phyloP scores from a whole-genome alignment of 305 asterid species.

The Solanum hybrid region DNA sequence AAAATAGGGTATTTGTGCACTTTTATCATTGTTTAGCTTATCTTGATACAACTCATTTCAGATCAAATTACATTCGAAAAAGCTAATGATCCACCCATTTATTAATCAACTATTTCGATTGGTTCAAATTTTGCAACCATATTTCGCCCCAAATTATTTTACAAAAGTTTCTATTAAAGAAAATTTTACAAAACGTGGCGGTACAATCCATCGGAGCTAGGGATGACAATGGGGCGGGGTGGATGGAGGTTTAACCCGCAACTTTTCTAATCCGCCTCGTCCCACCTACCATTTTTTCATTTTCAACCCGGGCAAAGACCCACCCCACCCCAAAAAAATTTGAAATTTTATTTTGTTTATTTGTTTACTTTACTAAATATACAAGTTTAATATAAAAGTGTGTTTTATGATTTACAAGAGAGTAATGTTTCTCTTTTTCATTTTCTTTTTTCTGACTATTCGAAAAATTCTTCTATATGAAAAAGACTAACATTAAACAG shows the following conservation, averaged over 20 bases:
- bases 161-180: no score
- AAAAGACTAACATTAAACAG: neutral
- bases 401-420: no score
- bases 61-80: neutral
- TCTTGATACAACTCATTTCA: neutral
- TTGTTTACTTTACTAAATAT: no score
- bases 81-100: neutral
- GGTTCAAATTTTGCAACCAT: neutral
- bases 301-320: no score
- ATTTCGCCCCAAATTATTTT: neutral
- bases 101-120: neutral
- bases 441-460: neutral
- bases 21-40: neutral
- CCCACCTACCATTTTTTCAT: no score
- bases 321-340: no score
- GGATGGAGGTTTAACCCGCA: no score
- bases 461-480: neutral
- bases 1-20: neutral
- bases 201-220: neutral
- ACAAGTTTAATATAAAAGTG: no score
- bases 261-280: no score
- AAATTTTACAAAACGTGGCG: neutral
- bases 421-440: no score
- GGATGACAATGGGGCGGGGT: no score
- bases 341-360: no score